Percentiles rank a stretch among this genome's conserved stretches.
Conservation (phyloP, 192 early-diverging fungal species). For the Jimgerdemannia lactiflua region DNA sequence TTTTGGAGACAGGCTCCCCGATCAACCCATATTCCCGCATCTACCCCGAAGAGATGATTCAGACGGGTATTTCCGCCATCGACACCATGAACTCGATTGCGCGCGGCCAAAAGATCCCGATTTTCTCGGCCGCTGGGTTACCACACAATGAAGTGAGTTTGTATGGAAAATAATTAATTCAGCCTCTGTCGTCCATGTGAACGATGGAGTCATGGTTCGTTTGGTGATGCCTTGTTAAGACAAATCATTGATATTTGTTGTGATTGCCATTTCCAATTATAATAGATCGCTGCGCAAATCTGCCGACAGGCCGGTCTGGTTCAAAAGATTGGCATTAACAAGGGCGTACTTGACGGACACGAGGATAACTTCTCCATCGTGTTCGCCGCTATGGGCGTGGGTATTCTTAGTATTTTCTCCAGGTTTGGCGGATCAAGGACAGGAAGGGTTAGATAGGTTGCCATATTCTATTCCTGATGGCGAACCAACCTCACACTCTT, state of each 20-base stretch:
- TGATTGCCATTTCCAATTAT: neutral
- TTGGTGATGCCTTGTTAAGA: neutral
- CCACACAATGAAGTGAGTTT: constrained; percentile 92
- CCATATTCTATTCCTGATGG: neutral
- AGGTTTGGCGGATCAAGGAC: too few species aligned
- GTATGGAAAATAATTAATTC: too few species aligned
- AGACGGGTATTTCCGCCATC: constrained; percentile 98
- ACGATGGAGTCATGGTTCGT: too few species aligned
- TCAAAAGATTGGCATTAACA: constrained; percentile 77
- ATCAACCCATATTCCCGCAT: constrained; percentile 99
- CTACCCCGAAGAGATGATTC: constrained; percentile 99
- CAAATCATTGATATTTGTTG: neutral
- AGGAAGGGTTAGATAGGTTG: too few species aligned
- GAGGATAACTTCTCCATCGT: constrained; percentile 99
- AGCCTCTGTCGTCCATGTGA: too few species aligned
- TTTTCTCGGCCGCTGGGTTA: constrained; percentile 97
- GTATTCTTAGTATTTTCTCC: neutral
- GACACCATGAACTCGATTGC: constrained; percentile 99
- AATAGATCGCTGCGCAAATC: constrained; percentile 97
- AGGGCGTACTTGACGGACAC: constrained; percentile 93
- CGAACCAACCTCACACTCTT: neutral
- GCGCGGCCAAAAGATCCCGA: constrained; percentile 99
- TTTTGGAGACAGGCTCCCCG: constrained; percentile 63
- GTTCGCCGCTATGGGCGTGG: constrained; percentile 97
- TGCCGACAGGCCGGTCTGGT: constrained; percentile 98